These are phyloP conservation scores for Sporobolus alterniflorus DNA, from an alignment of 202 grass and related monocot genomes.

Conservation along the genomic window DNA sequence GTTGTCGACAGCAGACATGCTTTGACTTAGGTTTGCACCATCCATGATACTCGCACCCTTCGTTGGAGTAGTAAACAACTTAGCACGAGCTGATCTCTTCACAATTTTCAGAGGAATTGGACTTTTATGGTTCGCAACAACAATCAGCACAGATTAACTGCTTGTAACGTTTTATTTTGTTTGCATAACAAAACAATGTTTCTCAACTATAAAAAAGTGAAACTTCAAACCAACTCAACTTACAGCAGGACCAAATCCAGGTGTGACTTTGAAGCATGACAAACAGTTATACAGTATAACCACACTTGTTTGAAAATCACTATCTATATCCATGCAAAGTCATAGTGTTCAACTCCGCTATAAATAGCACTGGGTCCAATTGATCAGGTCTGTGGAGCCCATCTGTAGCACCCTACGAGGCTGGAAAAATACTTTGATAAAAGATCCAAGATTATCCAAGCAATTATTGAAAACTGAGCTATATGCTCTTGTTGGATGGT, in stretches of 20 bases:
- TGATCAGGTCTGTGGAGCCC: neutral
- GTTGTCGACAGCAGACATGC: neutral
- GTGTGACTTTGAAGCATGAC: conserved; percentile 10
- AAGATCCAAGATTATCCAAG: conserved; percentile 34
- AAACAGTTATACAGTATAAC: conserved; percentile 39
- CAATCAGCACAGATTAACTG: conserved; percentile 7
- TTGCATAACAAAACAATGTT: neutral
- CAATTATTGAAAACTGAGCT: conserved; percentile 16
- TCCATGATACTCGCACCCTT: conserved; percentile 42
- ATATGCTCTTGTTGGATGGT: neutral
- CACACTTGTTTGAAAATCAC: conserved; percentile 7
- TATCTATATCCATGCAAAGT: conserved; percentile 11
- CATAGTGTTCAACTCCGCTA: neutral
- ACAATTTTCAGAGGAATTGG: conserved; percentile 30
- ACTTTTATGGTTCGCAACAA: neutral
- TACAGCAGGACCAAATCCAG: neutral
- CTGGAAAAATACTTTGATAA: conserved; percentile 22
- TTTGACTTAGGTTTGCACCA: conserved; percentile 31
- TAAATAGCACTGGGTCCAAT: neutral
- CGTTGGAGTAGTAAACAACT: conserved; percentile 76
- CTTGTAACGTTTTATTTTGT: neutral
- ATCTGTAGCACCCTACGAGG: conserved; percentile 11
- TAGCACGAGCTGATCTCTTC: conserved; percentile 64
- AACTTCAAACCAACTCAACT: conserved; percentile 10
- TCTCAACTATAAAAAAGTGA: neutral